Conservation (phyloP, 2,329 filamentous ascomycete species). For the Arthrobotrys pseudoclavata region DNA sequence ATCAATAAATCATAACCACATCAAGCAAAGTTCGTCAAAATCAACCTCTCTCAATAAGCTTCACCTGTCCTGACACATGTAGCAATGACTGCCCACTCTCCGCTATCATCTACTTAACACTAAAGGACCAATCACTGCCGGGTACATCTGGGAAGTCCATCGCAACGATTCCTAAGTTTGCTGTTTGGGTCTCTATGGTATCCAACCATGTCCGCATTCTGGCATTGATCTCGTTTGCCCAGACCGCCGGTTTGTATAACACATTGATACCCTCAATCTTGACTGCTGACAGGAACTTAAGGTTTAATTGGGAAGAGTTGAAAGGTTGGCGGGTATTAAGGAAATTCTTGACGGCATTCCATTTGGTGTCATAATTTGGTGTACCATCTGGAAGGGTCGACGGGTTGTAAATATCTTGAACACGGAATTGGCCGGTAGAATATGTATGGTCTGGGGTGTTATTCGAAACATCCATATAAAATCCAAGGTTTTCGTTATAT, state of each 20-base stretch:
- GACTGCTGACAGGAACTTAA: conserved; percentile 32
- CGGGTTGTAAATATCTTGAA: conserved; percentile 40
- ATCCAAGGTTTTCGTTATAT: conserved; percentile 26
- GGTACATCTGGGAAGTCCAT: conserved; percentile 42
- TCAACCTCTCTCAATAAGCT: conserved; percentile 34
- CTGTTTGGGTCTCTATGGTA: conserved; percentile 10
- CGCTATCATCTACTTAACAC: conserved; percentile 19
- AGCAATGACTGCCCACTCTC: conserved; percentile 27
- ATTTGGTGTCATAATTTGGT: conserved; percentile 27
- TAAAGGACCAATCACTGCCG: conserved; percentile 23
- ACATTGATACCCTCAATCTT: conserved; percentile 25
- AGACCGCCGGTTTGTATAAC: conserved; percentile 16
- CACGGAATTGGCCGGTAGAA: conserved; percentile 10
- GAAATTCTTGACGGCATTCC: conserved; percentile 13
- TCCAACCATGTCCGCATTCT: conserved; percentile 32
- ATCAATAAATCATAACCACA: neutral
- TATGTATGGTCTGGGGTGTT: conserved; percentile 19
- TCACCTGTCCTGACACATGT: conserved; percentile 24
- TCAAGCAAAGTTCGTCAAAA: conserved; percentile 38
- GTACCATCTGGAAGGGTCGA: neutral
- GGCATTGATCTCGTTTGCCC: conserved; percentile 40
- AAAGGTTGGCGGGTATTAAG: conserved; percentile 8
- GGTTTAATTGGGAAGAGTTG: conserved; percentile 25
- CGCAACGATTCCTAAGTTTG: conserved; percentile 31
- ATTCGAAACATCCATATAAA: conserved; percentile 25